Base-by-base conservation (phyloP, 257 asterid species). In the Solanum sejunctum region DNA sequence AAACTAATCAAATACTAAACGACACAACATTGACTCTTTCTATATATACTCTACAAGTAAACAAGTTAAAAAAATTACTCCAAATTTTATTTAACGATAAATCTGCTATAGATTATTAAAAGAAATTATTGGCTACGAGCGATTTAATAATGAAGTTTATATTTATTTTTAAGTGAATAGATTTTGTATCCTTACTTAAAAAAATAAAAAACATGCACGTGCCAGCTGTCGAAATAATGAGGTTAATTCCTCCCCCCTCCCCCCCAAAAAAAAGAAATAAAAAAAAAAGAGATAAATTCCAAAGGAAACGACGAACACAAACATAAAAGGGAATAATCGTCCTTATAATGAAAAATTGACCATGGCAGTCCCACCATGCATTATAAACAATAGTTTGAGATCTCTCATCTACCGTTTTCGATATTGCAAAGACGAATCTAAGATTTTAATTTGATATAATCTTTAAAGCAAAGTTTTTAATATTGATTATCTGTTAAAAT, bases 251-350 rank as follows among this genome's bases (percentile, higher is more conserved):
- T 7, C 36, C 36, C 36, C 32, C 28, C 28, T 1, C 28, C 32
- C 32, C 32, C 3, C 67, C 64, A 20, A 58, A 20, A 20, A 12
- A 43, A 15, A 54, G 5, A 55, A 32, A 32, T 32, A 2, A 15
- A n/a, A 13, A n/a, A 13, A 66, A 3, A 1, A 10, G 52, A 18
- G 12, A 39, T 69, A 69, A 69, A 67, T 70, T 89, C 90, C 92
- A 89, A 67, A 84, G 87, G 85, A 91, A 90, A 88, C 88, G 94
- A 92, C 93, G 92, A 89, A 61, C 84, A 75, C 89, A 87, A 83
- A 81, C 90, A 91, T 86, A 88, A 91, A 93, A 91, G 94, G 91
- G 91, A 90, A 83, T 85, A 90, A 87, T 91, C 91, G 93, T 90
- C 95, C 93, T 91, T 63, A 85, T 83, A 55, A 86, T 83, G 84